phyloP scores from a whole-genome alignment of 768 basidiomycete genomes.

The Mycena leptocephala region DNA sequence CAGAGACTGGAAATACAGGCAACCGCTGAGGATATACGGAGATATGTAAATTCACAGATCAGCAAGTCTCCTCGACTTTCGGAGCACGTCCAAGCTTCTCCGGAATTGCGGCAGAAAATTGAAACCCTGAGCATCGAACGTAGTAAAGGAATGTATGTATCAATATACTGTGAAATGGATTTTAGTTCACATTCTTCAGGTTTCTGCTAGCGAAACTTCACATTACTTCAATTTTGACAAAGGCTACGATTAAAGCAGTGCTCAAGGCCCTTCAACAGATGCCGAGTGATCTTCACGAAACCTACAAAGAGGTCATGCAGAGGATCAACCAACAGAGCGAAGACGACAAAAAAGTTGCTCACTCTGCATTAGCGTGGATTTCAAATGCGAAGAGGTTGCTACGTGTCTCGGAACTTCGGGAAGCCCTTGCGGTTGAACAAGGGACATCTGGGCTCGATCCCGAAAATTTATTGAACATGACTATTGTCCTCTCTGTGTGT shows the following conservation, averaged over 20 bases:
- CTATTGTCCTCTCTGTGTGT: not conserved
- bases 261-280: not conserved
- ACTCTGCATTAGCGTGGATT: not conserved
- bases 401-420: not conserved
- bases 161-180: not conserved
- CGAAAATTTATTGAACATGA: not conserved
- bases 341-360: not conserved
- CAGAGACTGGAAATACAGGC: not conserved
- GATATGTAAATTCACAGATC: not conserved
- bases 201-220: slow-evolving; percentile 19
- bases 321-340: not conserved
- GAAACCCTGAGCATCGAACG: not conserved
- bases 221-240: not conserved
- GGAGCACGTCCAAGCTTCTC: not conserved
- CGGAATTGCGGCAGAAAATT: slow-evolving; percentile 1
- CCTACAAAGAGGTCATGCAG: not conserved
- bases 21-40: not conserved
- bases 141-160: slow-evolving; percentile 6
- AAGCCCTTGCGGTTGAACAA: not conserved
- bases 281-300: not conserved
- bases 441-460: not conserved
- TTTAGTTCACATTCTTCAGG: not conserved
- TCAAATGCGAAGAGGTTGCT: not conserved
- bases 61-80: not conserved
- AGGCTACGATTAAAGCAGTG: not conserved